phyloP scores from a whole-genome alignment of 1,284 basidiomycete genomes.

The Coniferiporia sulphurascens region DNA sequence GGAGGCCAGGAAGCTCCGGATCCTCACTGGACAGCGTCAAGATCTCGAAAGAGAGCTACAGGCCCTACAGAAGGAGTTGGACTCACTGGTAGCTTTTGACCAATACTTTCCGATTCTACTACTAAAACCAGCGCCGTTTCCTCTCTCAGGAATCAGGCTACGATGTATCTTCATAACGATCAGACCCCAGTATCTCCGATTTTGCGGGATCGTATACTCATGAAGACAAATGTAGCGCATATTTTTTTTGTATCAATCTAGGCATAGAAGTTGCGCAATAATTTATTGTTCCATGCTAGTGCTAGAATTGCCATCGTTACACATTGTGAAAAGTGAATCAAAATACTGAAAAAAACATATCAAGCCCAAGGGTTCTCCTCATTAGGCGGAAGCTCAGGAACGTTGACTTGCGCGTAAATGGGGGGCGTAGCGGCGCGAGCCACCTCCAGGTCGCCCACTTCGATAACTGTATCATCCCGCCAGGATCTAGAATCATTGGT shows the following conservation, averaged over 20 bases:
- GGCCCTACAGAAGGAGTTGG: constrained; percentile 53
- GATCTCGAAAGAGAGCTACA: constrained; percentile 52
- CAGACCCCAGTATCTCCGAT: neutral
- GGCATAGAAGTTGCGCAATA: constrained; percentile 4
- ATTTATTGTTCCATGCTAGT: constrained; percentile 5
- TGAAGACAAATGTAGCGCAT: too few species aligned
- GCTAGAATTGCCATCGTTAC: neutral
- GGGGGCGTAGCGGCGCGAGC: constrained; percentile 40
- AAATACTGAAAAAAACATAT: constrained; percentile 22
- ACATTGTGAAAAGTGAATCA: neutral
- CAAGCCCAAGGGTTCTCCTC: constrained; percentile 25
- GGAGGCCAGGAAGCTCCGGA: constrained; percentile 56
- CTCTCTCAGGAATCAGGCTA: neutral
- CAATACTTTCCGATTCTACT: neutral
- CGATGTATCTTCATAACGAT: constrained; percentile 6
- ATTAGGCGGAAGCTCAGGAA: neutral
- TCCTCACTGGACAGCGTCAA: constrained; percentile 58
- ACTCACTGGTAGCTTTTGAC: constrained; percentile 38
- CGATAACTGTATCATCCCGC: constrained; percentile 28
- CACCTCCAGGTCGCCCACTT: constrained; percentile 28
- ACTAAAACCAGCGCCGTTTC: neutral
- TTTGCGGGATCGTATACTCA: neutral
- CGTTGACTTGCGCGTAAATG: constrained; percentile 32
- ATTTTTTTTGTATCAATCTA: neutral
- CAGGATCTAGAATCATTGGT: constrained; percentile 23